phyloP scores from a whole-genome alignment of 768 basidiomycete genomes.

The Amanita phalloides region DNA sequence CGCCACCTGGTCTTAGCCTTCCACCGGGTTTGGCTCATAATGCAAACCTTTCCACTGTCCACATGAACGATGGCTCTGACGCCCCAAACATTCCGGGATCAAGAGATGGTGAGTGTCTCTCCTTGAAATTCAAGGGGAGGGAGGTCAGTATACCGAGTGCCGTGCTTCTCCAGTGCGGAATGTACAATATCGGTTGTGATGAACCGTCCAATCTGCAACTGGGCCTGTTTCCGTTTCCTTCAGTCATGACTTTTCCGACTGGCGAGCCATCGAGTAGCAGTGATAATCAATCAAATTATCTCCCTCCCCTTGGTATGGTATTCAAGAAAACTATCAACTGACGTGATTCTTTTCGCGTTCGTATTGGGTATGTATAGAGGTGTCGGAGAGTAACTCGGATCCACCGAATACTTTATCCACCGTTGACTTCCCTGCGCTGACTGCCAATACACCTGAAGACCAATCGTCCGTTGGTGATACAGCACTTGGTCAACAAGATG shows the following conservation, averaged over 20 bases:
- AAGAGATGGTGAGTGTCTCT: constrained; percentile 59
- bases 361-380: not conserved
- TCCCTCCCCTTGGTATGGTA: constrained; percentile 39
- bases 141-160: constrained; percentile 82
- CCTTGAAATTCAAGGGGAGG: constrained; percentile 55
- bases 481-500: constrained; percentile 4
- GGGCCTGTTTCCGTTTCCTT: constrained; percentile 18
- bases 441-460: constrained; percentile 23
- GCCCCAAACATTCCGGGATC: constrained; percentile 23
- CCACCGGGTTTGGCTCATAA: constrained; percentile 21
- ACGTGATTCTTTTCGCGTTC: constrained; percentile 26
- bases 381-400: constrained; percentile 11
- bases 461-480: constrained; percentile 13
- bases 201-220: constrained; percentile 27
- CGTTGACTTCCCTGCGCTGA: constrained; percentile 70
- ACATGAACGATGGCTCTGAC: constrained; percentile 11
- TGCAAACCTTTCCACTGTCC: constrained; percentile 11
- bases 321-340: constrained; percentile 29
- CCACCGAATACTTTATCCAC: constrained; percentile 51
- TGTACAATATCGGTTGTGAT: constrained; percentile 64
- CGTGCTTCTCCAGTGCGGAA: constrained; percentile 86
- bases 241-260: constrained; percentile 28
- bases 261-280: constrained; percentile 19
- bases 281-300: constrained; percentile 19
- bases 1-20: constrained; percentile 58